phyloP scores from a whole-genome alignment of 352 stramenopile species.

The Phytophthora sojae region DNA sequence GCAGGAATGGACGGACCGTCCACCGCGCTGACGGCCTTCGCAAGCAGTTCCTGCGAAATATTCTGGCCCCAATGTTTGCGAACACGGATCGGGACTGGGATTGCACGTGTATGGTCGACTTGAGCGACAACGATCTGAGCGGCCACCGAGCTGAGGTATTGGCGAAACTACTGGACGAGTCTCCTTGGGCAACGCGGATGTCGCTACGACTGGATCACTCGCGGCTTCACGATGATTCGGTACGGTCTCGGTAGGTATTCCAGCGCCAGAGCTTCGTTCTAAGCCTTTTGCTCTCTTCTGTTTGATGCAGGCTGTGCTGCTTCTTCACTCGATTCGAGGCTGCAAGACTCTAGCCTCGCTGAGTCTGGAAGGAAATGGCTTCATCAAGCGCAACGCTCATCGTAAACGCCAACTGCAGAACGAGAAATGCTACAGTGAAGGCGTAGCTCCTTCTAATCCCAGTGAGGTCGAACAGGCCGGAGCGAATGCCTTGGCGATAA shows the following conservation, averaged over 20 bases:
- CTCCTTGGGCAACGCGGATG: conserved; percentile 45
- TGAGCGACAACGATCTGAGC: conserved; percentile 83
- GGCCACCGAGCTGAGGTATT: conserved; percentile 54
- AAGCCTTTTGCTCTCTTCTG: conserved; percentile 5
- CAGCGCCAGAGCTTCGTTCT: neutral
- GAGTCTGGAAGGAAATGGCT: conserved; percentile 78
- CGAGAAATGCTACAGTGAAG: conserved; percentile 29
- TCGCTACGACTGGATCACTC: conserved; percentile 69
- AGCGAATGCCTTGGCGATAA: conserved; percentile 48
- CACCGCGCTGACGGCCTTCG: conserved; percentile 48
- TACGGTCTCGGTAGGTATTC: conserved; percentile 23
- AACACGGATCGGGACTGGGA: conserved; percentile 51
- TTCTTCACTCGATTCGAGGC: conserved; percentile 66
- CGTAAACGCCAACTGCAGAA: conserved; percentile 24
- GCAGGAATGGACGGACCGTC: conserved; percentile 21
- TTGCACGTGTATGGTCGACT: conserved; percentile 53
- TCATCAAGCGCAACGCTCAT: conserved; percentile 43
- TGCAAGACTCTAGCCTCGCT: conserved; percentile 64
- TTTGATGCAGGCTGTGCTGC: conserved; percentile 51
- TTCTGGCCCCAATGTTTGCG: conserved; percentile 72
- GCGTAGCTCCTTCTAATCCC: conserved; percentile 3
- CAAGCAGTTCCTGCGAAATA: conserved; percentile 57
- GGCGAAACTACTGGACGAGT: conserved; percentile 57
- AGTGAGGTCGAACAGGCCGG: conserved; percentile 51
- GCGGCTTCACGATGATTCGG: conserved; percentile 63